phyloP scores from a whole-genome alignment of 2,329 filamentous ascomycete genomes.

The Septoria linicola region DNA sequence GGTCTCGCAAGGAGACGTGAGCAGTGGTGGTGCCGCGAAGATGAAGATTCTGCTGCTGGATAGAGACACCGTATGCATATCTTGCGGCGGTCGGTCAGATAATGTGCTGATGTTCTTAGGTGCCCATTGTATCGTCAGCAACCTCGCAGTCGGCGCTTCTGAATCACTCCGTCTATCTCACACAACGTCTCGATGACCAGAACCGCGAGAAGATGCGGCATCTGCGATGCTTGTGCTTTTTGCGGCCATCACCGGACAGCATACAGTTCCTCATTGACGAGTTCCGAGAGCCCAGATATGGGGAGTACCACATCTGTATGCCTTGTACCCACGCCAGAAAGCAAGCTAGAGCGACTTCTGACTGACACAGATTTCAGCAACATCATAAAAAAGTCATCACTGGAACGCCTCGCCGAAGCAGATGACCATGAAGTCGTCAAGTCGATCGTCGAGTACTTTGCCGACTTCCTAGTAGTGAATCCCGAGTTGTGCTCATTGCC shows the following conservation, averaged over 20 bases:
- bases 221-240: constrained; percentile 86
- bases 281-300: constrained; percentile 91
- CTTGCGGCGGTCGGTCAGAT: neutral
- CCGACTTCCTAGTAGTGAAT: constrained; percentile 93
- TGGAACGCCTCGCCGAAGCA: constrained; percentile 91
- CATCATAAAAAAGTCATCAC: constrained; percentile 90
- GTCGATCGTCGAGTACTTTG: constrained; percentile 90
- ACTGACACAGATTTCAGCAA: constrained; percentile 77
- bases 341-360: constrained; percentile 31
- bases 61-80: constrained; percentile 70
- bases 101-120: constrained; percentile 44
- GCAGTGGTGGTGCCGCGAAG: constrained; percentile 63
- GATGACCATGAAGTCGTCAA: constrained; percentile 98
- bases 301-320: constrained; percentile 85
- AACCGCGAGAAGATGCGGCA: constrained; percentile 97
- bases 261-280: constrained; percentile 95
- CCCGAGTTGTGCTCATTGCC: constrained; percentile 64
- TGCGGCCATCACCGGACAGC: constrained; percentile 87
- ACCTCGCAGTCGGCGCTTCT: constrained; percentile 93
- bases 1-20: constrained; percentile 73
- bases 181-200: constrained; percentile 88
- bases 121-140: constrained; percentile 89
- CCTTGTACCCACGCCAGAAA: constrained; percentile 5
- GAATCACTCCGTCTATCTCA: constrained; percentile 96
- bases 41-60: constrained; percentile 98